Evolutionary conservation across 306 rosid genomes (phyloP), one percentile per base, ranked within the genome.

Genomic region (Lathyrus aphaca): DNA sequence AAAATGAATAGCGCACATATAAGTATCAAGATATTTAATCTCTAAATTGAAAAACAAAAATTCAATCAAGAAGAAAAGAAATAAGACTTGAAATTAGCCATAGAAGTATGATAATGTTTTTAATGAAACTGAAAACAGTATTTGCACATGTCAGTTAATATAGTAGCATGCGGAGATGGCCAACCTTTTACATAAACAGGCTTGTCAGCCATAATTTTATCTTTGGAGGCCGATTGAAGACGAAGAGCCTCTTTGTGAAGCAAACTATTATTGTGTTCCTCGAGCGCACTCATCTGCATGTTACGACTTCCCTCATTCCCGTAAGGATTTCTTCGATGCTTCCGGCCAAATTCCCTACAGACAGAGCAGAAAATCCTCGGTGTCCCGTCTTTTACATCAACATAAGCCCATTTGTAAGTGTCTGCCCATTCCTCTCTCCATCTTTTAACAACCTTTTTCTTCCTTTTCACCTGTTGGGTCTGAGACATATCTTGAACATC

Each of bases 381-480:
- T n/a, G 98, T 88, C 71, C 98, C 98, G 63, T 94, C 98, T 74
- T 88, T 94, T 64, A 88, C 84, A 85, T 94, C 98, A 48, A 94
- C 96, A 76, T 72, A 94, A 71, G 97, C 98, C 98, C 98, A 94
- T 77, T 94, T 94, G 78, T 94, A 94, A 21, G 98, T 94, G 77
- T 94, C 98, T 55, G 98, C 98, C 98, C 98, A 94, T 82, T 90
- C 98, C 83, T 94, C 98, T 85, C 98, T 86, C 98, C 98, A 94
- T 87, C 98, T 85, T 80, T 94, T 94, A 67, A 94, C 98, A 79
- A 94, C 98, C 80, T 94, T 94, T 80, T 94, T 94, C 87, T 90
- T 94, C 79, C 97, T 82, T 75, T 94, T 94, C 35, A 38, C 67
- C 3, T 90, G 83, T 64, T 86, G 98, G 21, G 66, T 71, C 75